These are phyloP conservation scores for Salix koriyanagi DNA, from an alignment of 345 rosid species.

Conservation along the genomic window DNA sequence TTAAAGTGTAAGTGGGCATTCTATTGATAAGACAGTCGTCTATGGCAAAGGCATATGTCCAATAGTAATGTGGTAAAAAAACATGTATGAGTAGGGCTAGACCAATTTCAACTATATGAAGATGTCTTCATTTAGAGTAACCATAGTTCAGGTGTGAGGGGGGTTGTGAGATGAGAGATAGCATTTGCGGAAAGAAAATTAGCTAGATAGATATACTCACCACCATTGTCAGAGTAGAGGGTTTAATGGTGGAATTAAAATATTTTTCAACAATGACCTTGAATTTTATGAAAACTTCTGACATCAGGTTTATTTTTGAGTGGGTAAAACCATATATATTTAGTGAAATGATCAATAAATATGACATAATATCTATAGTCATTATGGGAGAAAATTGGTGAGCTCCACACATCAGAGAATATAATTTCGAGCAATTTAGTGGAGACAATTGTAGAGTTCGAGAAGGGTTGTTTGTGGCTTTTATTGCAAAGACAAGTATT, in stretches of 20 bases:
- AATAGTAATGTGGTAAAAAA: neutral
- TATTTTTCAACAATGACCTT: neutral
- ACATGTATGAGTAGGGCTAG: neutral
- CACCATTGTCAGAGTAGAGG: neutral
- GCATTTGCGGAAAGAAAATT: neutral
- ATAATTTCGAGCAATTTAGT: too few species aligned
- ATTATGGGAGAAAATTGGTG: too few species aligned
- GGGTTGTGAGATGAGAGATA: neutral
- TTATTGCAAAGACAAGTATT: neutral
- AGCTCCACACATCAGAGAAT: too few species aligned
- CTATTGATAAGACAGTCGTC: too few species aligned
- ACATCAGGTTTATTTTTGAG: too few species aligned
- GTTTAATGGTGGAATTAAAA: neutral
- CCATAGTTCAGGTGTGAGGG: neutral
- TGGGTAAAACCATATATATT: neutral
- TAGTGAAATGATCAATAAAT: too few species aligned
- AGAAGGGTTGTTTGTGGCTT: too few species aligned
- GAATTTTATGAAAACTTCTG: neutral
- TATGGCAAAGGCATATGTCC: neutral
- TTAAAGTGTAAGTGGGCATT: neutral
- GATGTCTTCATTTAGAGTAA: too few species aligned
- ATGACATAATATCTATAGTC: too few species aligned
- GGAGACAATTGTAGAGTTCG: too few species aligned
- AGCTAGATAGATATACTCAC: neutral
- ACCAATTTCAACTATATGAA: neutral